Conservation (phyloP, 2,329 filamentous ascomycete genomes). For the Aspergillus sp. region DNA sequence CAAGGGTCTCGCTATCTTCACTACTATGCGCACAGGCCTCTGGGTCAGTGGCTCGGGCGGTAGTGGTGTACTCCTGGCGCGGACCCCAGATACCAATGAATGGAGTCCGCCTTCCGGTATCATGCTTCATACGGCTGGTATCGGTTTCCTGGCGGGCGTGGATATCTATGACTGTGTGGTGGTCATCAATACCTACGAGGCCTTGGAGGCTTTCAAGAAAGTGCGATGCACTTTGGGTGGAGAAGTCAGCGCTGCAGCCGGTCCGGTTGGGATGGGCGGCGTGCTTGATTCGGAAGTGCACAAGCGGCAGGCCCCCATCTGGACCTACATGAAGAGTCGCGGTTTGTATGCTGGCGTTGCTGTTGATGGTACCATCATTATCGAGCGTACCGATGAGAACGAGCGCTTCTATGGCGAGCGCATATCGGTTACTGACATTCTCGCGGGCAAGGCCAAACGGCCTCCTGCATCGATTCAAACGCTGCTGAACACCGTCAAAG, state of each 20-base stretch:
- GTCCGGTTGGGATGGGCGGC: conserved; percentile 75
- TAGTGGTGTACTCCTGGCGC: conserved; percentile 80
- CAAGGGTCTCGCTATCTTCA: conserved; percentile 89
- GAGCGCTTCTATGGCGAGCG: conserved; percentile 76
- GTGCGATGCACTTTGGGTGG: conserved; percentile 77
- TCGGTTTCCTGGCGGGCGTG: conserved; percentile 87
- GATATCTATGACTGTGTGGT: conserved; percentile 96
- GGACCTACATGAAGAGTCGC: conserved; percentile 85
- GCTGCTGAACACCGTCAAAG: conserved; percentile 80
- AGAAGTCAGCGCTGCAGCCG: conserved; percentile 74
- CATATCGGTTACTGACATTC: conserved; percentile 63
- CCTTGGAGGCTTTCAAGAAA: conserved; percentile 80
- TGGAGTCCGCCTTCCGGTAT: conserved; percentile 93
- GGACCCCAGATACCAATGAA: conserved; percentile 74
- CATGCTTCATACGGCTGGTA: conserved; percentile 81
- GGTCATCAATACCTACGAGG: conserved; percentile 83
- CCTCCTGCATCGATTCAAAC: conserved; percentile 59
- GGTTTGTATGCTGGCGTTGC: conserved; percentile 87
- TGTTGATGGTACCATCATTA: conserved; percentile 82
- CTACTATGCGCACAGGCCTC: conserved; percentile 88
- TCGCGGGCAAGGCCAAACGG: conserved; percentile 61
- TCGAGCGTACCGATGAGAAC: conserved; percentile 86
- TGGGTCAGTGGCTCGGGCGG: conserved; percentile 92
- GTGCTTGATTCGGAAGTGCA: conserved; percentile 69
- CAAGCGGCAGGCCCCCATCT: conserved; percentile 70